These are phyloP conservation scores for Scorias spongiosa DNA, from an alignment of 2,329 filamentous ascomycete species.

Conservation along the genomic window DNA sequence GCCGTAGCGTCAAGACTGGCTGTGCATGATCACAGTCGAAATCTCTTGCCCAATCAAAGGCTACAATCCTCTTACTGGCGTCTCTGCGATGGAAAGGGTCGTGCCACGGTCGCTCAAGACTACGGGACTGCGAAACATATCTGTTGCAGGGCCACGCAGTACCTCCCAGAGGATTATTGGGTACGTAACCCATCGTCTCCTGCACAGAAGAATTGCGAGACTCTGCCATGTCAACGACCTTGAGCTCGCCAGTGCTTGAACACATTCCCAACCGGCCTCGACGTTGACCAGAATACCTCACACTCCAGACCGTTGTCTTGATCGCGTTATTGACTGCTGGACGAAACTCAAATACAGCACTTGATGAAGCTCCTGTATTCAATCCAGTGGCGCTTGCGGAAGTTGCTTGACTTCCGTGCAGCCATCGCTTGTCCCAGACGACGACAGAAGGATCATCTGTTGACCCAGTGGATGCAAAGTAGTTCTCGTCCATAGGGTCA, in stretches of 20 bases:
- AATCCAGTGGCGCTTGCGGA: slow-evolving; percentile 9
- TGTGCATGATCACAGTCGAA: slow-evolving; percentile 27
- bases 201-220: slow-evolving; percentile 2
- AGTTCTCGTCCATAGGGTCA: slow-evolving; percentile 66
- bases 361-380: slow-evolving; percentile 40
- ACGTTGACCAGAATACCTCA: slow-evolving; percentile 44
- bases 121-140: slow-evolving; percentile 30
- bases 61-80: slow-evolving; percentile 37
- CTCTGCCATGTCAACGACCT: slow-evolving; percentile 21
- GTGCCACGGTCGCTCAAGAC: slow-evolving; percentile 29
- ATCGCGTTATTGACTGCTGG: slow-evolving; percentile 36
- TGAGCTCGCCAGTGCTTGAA: slow-evolving; percentile 44
- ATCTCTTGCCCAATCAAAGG: slow-evolving; percentile 38
- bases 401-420: slow-evolving; percentile 12
- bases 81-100: slow-evolving; percentile 27
- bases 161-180: slow-evolving; percentile 16
- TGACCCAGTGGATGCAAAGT: slow-evolving; percentile 63
- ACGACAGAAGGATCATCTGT: slow-evolving; percentile 59
- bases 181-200: slow-evolving; percentile 9
- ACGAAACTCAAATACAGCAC: slow-evolving; percentile 42
- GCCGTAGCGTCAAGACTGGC: slow-evolving; percentile 37
- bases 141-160: slow-evolving; percentile 26
- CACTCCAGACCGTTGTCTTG: slow-evolving; percentile 43
- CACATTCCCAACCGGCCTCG: slow-evolving; percentile 43
- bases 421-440: slow-evolving; percentile 58